A percentile compares a stretch with the other conserved stretches of the same genome.
phyloP scores from a whole-genome alignment of 73 alveolate genomes.

The Tetrahymena malaccensis region DNA sequence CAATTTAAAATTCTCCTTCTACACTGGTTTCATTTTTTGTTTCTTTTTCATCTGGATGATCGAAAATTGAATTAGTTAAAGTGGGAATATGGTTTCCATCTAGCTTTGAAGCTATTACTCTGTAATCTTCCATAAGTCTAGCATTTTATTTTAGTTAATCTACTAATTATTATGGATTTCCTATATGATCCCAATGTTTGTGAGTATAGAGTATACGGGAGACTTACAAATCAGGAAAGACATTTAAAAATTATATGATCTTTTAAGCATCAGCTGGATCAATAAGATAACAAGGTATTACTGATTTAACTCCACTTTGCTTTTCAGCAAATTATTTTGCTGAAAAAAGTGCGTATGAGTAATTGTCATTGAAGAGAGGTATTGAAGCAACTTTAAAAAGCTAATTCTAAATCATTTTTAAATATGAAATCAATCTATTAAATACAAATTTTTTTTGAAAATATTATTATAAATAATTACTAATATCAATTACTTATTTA shows the following conservation, averaged over 20 bases:
- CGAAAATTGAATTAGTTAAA: conserved; percentile 41
- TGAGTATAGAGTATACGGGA: neutral
- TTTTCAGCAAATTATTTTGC: neutral
- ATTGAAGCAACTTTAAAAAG: neutral
- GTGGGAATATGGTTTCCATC: neutral
- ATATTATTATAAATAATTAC: too few species aligned
- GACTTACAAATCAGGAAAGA: neutral
- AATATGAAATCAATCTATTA: neutral
- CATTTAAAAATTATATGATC: neutral
- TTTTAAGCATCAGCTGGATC: conserved; percentile 9
- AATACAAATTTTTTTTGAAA: too few species aligned
- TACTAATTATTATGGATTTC: neutral
- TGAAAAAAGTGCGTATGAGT: neutral
- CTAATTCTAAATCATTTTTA: neutral
- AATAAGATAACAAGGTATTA: neutral
- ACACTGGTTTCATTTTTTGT: conserved; percentile 8
- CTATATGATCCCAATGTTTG: neutral
- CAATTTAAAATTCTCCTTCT: conserved; percentile 28
- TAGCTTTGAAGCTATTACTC: neutral
- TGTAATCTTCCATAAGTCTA: neutral
- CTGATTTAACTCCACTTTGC: neutral
- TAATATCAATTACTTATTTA: too few species aligned
- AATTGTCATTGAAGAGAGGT: neutral
- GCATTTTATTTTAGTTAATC: neutral
- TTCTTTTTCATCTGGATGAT: conserved; percentile 40